Base-by-base conservation (phyloP, 2,329 filamentous ascomycete species). In the Colletotrichum tamarilloi region DNA sequence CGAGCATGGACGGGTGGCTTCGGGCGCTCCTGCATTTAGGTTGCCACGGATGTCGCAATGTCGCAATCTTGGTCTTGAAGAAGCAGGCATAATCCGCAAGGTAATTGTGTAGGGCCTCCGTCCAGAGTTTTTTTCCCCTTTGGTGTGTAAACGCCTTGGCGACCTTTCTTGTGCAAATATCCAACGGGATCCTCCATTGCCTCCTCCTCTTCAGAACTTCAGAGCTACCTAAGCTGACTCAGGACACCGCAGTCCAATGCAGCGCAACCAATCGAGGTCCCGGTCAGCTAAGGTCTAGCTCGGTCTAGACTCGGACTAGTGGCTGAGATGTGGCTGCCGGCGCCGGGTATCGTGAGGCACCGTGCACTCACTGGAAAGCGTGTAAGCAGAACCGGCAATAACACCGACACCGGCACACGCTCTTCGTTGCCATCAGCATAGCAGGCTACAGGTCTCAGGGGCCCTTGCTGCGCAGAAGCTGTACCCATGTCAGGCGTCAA, bases 321-420 rank as follows among this genome's bases (percentile, higher is more conserved):
- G 66, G 59, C 59, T 64, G 46, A 72, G 55, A 63, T 62, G 30
- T 56, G 70, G 66, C 26, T 73, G 70, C 53, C 42, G 35, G 59
- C 55, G 26, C 46, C 56, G 55, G 56, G 35, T 35, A 62, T 67
- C 35, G 35, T n/a, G 56, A 65, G 52, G 52, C 46, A 63, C 28
- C 28, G 12, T 35, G 62, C 62, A 26, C 62, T 32, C 19, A 30
- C 30, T n/a, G 42, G 19, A 49, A 42, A 19, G 32, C 32, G 32
- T 35, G 32, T 35, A 35, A 35, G 19, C 42, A 22, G n/a, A 6
- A 22, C 22, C 28, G 49, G 60, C 42, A 57, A 28, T 8, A 30
- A 57, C 55, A 57, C 14, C 55, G 28, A 30, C 55, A 26, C 24
- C 52, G 52, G 52, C 52, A 49, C 42, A 49, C 19, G 52, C n/a